Conservation (phyloP, 306 rosid genomes). For the Luffa acutangula region DNA sequence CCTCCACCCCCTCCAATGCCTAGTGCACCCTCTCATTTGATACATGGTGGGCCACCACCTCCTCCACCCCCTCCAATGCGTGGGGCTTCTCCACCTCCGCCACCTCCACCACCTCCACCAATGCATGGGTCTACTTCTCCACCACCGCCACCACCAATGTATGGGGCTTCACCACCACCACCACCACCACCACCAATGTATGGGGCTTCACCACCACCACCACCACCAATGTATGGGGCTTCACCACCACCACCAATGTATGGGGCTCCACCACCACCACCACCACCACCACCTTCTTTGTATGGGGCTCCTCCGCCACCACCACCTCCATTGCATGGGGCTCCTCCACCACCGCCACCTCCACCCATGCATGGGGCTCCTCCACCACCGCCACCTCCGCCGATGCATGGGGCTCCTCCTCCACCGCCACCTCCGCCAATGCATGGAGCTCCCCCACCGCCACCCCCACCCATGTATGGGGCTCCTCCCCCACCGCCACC, state of each 20-base stretch:
- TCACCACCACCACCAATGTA: slow-evolving; percentile 6
- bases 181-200: neutral
- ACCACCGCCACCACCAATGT: slow-evolving; percentile 6
- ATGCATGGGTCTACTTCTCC: slow-evolving; percentile 1
- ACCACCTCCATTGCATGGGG: neutral
- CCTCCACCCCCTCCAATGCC: neutral
- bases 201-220: neutral
- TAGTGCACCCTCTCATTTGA: too few relatives aligned
- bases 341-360: slow-evolving; percentile 21
- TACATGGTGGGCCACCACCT: slow-evolving; percentile 3
- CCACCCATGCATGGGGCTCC: neutral
- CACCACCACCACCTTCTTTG: slow-evolving; percentile 12
- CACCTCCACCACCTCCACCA: slow-evolving; percentile 29
- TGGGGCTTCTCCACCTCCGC: slow-evolving; percentile 13
- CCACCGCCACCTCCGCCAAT: neutral
- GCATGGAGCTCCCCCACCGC: neutral
- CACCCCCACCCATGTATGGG: neutral
- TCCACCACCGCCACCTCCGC: slow-evolving; percentile 30
- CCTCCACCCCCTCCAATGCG: slow-evolving; percentile 27
- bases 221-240: too few relatives aligned
- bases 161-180: slow-evolving; percentile 10
- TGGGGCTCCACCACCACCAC: neutral
- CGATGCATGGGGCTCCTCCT: slow-evolving; percentile 9
- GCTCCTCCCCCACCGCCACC: neutral
- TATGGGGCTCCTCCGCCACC: slow-evolving; percentile 27